A percentile compares a stretch with the other conserved stretches of the same genome.
Conservation (phyloP, 2,329 filamentous ascomycete genomes). For the Pestalotiopsis sp. region DNA sequence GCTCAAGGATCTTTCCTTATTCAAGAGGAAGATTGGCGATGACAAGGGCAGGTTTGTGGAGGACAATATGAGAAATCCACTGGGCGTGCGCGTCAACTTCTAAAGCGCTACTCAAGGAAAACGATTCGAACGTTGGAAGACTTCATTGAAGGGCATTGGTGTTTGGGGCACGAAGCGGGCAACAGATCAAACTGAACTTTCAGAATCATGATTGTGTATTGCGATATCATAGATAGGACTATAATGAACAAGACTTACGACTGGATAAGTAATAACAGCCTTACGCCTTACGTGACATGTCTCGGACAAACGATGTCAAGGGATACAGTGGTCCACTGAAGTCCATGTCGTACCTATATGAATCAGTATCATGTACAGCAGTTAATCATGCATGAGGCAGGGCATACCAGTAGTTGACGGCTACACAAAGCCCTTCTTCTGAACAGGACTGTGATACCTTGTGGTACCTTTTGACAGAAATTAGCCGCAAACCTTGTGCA, state of each 20-base stretch:
- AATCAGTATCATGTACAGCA: not conserved
- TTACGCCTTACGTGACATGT: constrained; percentile 21
- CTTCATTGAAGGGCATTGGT: constrained; percentile 3
- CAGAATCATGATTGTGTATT: not conserved
- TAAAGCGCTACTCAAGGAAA: constrained; percentile 17
- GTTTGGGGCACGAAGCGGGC: constrained; percentile 2
- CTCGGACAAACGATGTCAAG: constrained; percentile 54
- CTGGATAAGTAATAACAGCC: not conserved
- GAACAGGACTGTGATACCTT: constrained; percentile 74
- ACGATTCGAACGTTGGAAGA: too few relatives aligned
- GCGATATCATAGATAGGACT: not conserved
- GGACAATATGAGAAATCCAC: constrained; percentile 54
- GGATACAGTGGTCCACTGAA: constrained; percentile 71
- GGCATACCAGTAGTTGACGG: constrained; percentile 77
- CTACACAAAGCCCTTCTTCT: constrained; percentile 70
- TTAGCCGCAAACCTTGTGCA: not conserved
- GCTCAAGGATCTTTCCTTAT: constrained; percentile 75
- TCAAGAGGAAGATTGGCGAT: constrained; percentile 82
- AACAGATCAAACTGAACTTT: not conserved
- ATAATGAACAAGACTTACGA: constrained; percentile 11
- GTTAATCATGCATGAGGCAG: not conserved
- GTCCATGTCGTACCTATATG: constrained; percentile 73
- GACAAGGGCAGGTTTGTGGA: constrained; percentile 75
- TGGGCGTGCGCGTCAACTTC: constrained; percentile 44
- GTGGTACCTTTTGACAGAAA: constrained; percentile 58